Evolutionary conservation across 805 yeast genomes (phyloP), one percentile per base, ranked within the genome.

Genomic region (Yarrowia alimentaria): DNA sequence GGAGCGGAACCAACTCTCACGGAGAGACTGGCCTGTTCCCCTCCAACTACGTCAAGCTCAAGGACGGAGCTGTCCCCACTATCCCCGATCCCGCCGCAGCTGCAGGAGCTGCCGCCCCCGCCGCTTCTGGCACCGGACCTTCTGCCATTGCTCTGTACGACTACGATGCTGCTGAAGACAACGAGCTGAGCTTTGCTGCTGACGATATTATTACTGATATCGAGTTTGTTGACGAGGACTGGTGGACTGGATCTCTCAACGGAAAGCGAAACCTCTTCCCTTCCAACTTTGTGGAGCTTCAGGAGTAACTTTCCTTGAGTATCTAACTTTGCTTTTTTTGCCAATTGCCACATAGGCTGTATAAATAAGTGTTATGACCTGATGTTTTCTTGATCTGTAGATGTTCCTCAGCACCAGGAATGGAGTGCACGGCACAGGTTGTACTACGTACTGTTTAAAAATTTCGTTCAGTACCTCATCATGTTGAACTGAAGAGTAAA

Each of bases 1-100:
- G 98, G 98, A 71, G 84, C 51, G 99, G 99, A 47, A 80, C 78
- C 56, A 76, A 85, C 60, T 52, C 66, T 20, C 68, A 77, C 14
- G 97, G 96, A 33, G 87, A 80, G 57, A 74, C 75, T 57, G 96
- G 96, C 38, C 70, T 91, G 53, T 91, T 91, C 80, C 99, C 99
- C 51, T 78, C 95, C 22, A 87, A 85, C 66, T 89, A 85, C 64
- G 98, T 93, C 29, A 66, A 66, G 52, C 53, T 70, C 64, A 26
- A 76, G 70, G 57, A 73, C 57, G 57, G 67, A 65, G 56, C 57
- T 26, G 57, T 56, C 2, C 48, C 59, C 13, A 49, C 59, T 29
- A 51, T 59, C 10, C 55, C 55, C 11, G 49, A 54, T 9, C 30
- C 43, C n/a, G 47, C 47, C 7, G 45, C 45, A 11, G 56, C 58